phyloP scores from a whole-genome alignment of 345 rosid species.

The Ceriops tagal region DNA sequence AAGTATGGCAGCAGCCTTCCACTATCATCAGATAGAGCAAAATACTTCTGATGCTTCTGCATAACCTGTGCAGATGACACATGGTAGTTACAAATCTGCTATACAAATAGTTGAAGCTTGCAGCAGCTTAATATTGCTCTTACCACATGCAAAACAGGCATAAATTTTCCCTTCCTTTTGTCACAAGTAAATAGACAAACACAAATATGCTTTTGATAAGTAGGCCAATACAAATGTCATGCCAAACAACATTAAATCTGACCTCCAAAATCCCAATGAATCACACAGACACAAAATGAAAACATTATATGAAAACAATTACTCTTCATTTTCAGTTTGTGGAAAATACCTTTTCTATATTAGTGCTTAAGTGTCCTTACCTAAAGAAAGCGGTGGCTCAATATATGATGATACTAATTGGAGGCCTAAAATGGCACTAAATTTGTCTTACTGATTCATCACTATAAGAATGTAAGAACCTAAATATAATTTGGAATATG shows the following conservation, averaged over 20 bases:
- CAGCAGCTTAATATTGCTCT: slow-evolving; percentile 6
- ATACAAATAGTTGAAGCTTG: slow-evolving; percentile 8
- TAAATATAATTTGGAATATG: background rate
- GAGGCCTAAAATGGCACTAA: background rate
- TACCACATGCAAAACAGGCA: background rate
- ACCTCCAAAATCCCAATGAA: no score
- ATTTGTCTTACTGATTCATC: background rate
- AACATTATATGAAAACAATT: no score
- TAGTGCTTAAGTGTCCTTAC: background rate
- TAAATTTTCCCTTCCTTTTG: background rate
- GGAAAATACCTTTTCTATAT: no score
- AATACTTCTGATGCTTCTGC: slow-evolving; percentile 97
- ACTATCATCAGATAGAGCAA: slow-evolving; percentile 56
- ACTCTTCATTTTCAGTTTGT: no score
- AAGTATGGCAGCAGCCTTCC: slow-evolving; percentile 81
- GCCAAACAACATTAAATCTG: no score
- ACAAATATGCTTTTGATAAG: no score
- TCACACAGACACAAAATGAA: no score
- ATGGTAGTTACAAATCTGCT: background rate
- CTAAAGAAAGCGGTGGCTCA: slow-evolving; percentile 1
- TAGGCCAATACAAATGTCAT: no score
- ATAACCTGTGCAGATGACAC: slow-evolving; percentile 55
- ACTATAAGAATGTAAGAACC: background rate
- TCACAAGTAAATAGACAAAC: no score
- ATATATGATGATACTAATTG: background rate